Base-by-base conservation (phyloP, 495 filamentous ascomycete species). In the Tuber indicum region DNA sequence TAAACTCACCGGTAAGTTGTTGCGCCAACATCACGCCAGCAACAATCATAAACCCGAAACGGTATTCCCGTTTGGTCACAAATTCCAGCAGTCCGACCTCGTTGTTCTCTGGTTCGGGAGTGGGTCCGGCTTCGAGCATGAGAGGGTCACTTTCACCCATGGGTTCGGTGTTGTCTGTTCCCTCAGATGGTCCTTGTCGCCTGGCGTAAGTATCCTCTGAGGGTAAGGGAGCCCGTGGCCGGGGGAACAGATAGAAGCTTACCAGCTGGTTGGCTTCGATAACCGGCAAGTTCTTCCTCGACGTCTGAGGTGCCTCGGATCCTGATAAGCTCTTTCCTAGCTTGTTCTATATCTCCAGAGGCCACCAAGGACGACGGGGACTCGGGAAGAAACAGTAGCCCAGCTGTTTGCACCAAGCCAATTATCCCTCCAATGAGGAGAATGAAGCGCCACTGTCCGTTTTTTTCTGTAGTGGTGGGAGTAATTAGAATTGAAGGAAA, bases 1-100 rank as follows among this genome's bases (percentile, higher is more conserved):
- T 77, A n/a, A 16, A 58, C 71, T 69, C 52, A 80, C 78, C 94
- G 45, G 90, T 92, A 39, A 99, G 87, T 82, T 99, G 96, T 82
- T 99, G 96, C 14, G 92, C 91, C 49, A 94, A 86, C 96, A 98
- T 98, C 78, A 97, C 91, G 6, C 91, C 93, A 32, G 94, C 89
- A 21, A 98, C 94, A 4, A 94, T 92, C 75, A 97, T 85, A 62
- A 97, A 90, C 36, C 93, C 93, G 0, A 91, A 91, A 9, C 91
- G 91, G 81, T 91, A 92, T 81, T 89, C 85, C 77, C 81, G 75
- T 58, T 73, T 79, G 23, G 79, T 74, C 43, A 78, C 21, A 80
- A 81, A 77, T 44, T 76, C 69, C 32, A 71, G 5, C 46, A 78
- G 21, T 0, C 79, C 72, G 10, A 82, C n/a, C 39, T 79, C 79